These are phyloP conservation scores for Wickerhamiella slavikovae DNA, from an alignment of 805 yeast species.

Conservation along the genomic window DNA sequence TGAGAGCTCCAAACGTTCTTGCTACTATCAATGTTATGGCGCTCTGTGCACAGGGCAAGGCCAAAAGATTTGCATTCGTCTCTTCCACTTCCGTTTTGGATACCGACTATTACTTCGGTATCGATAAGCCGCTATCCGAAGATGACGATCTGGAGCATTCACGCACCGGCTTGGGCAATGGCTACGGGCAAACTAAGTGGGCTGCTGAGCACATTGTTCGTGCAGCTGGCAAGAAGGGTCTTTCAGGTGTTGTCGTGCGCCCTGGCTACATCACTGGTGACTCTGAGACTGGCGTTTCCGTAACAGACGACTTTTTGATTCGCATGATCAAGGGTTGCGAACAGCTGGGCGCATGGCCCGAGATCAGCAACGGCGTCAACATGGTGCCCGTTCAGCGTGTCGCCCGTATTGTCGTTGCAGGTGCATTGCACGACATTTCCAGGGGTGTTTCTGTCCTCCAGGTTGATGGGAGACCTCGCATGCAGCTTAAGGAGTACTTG, in stretches of 20 bases:
- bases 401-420: slow-evolving; percentile 71
- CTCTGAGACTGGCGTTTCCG: slow-evolving; percentile 64
- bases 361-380: slow-evolving; percentile 70
- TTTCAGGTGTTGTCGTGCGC: slow-evolving; percentile 73
- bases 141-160: slow-evolving; percentile 72
- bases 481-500: slow-evolving; percentile 56
- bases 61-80: slow-evolving; percentile 76
- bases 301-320: slow-evolving; percentile 89
- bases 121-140: slow-evolving; percentile 57
- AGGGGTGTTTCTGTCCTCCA: slow-evolving; percentile 54
- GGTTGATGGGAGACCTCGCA: slow-evolving; percentile 95
- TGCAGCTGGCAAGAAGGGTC: slow-evolving; percentile 70
- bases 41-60: slow-evolving; percentile 55
- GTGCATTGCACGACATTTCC: slow-evolving; percentile 58
- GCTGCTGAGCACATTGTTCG: slow-evolving; percentile 81
- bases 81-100: slow-evolving; percentile 91
- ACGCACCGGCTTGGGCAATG: slow-evolving; percentile 60
- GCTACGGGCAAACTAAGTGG: slow-evolving; percentile 98
- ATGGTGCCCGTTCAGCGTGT: slow-evolving; percentile 98
- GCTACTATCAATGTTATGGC: slow-evolving; percentile 71
- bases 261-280: slow-evolving; percentile 95
- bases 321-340: slow-evolving; percentile 90
- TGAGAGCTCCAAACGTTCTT: slow-evolving; percentile 84
- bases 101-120: slow-evolving; percentile 52
- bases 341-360: slow-evolving; percentile 72